Evolutionary conservation across 2,329 filamentous ascomycete genomes (phyloP).

Genomic region (Colletotrichum camelliae): DNA sequence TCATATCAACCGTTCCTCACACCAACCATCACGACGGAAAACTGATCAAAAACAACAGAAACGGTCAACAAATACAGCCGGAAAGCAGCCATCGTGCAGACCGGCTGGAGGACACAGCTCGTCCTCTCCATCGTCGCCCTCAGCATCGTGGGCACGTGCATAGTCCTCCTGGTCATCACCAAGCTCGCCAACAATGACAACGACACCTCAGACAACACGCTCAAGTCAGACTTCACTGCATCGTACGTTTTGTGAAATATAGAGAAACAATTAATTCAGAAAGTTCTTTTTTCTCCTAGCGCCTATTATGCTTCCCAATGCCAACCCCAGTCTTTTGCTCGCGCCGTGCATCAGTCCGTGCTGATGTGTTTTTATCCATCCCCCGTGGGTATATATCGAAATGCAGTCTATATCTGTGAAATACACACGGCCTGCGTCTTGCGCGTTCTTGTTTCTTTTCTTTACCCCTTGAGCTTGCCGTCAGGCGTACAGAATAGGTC

Average conservation of each 20-base stretch:
- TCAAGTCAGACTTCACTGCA: not conserved
- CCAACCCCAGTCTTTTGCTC: not conserved
- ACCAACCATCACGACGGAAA: too few relatives aligned
- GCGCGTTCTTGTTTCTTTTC: constrained; percentile 22
- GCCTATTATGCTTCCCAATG: not conserved
- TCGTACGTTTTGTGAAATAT: not conserved
- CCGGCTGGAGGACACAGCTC: constrained; percentile 89
- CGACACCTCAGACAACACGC: not conserved
- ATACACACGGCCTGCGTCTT: not conserved
- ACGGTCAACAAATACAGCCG: constrained; percentile 81
- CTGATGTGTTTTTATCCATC: not conserved
- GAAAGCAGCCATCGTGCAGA: constrained; percentile 84
- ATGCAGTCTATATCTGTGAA: constrained; percentile 8
- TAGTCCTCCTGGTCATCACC: constrained; percentile 63
- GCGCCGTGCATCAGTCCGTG: not conserved
- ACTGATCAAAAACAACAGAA: constrained; percentile 41
- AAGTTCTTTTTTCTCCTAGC: not conserved
- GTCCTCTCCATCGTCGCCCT: constrained; percentile 68
- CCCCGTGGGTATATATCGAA: constrained; percentile 20
- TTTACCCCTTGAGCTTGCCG: constrained; percentile 29
- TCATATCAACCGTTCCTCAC: not conserved
- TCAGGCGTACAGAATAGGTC: constrained; percentile 68
- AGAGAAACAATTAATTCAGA: not conserved
- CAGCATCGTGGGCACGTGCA: constrained; percentile 69
- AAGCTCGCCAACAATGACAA: constrained; percentile 29